These are phyloP conservation scores for Limonium bicolor DNA, from an alignment of 148 eudicot species.

Conservation along the genomic window DNA sequence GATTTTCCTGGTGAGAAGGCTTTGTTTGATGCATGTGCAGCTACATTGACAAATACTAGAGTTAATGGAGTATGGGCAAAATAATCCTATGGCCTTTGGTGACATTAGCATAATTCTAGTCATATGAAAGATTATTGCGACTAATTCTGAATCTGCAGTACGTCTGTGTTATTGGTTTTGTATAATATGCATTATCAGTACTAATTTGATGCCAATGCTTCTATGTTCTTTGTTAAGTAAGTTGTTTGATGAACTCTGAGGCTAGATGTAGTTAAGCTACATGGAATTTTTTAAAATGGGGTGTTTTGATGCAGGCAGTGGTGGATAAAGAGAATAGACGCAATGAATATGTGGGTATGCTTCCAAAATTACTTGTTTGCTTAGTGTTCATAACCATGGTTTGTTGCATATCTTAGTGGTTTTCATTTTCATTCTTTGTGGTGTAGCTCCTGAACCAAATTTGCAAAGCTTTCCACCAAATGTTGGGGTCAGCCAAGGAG, in stretches of 20 bases:
- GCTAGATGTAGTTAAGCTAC: not conserved
- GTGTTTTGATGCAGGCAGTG: constrained; percentile 44
- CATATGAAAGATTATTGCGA: not conserved
- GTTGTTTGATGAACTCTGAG: too few species aligned
- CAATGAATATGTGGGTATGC: constrained; percentile 36
- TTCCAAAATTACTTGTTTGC: not conserved
- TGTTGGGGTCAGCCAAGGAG: constrained; percentile 31
- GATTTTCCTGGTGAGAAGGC: too few species aligned
- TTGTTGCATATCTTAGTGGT: not conserved
- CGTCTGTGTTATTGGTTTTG: not conserved
- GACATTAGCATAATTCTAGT: not conserved
- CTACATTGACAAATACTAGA: too few species aligned
- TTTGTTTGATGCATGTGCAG: too few species aligned
- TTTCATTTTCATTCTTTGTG: not conserved
- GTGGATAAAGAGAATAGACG: constrained; percentile 39
- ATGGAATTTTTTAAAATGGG: not conserved
- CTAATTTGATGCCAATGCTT: not conserved
- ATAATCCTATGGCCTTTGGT: too few species aligned
- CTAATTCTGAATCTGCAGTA: not conserved
- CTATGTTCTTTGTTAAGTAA: too few species aligned
- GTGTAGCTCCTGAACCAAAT: constrained; percentile 63
- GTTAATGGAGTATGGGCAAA: too few species aligned
- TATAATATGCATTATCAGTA: not conserved
- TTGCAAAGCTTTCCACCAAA: constrained; percentile 69
- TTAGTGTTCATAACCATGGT: not conserved